phyloP scores from a whole-genome alignment of 441 rosid species.

The Aquilaria agallochum region DNA sequence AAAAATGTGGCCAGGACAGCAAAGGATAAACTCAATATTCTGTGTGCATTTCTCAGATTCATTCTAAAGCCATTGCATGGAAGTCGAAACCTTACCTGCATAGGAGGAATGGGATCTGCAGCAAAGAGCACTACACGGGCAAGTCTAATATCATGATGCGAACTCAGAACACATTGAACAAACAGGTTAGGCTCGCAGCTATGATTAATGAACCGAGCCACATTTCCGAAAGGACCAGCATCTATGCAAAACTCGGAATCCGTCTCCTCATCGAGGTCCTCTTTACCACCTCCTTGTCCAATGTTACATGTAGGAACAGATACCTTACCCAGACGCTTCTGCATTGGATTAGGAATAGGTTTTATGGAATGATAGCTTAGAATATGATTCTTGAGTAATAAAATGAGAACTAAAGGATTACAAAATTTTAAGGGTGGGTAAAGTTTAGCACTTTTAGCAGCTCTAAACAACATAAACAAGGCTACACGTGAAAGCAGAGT shows the following conservation, averaged over 20 bases:
- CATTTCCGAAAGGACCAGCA: slow-evolving; percentile 73
- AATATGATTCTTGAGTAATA: slow-evolving; percentile 7
- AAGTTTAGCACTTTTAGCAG: too few species aligned
- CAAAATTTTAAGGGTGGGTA: too few species aligned
- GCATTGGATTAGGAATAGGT: slow-evolving; percentile 11
- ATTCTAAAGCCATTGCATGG: too few species aligned
- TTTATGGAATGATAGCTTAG: background rate
- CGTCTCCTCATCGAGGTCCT: slow-evolving; percentile 33
- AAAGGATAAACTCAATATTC: too few species aligned
- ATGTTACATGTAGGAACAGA: slow-evolving; percentile 14
- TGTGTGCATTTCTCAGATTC: too few species aligned
- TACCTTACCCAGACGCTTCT: slow-evolving; percentile 34
- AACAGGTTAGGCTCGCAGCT: slow-evolving; percentile 94
- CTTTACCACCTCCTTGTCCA: slow-evolving; percentile 9
- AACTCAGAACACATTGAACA: slow-evolving; percentile 77
- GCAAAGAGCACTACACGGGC: slow-evolving; percentile 87
- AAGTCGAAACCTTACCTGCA: slow-evolving; percentile 48
- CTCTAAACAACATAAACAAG: too few species aligned
- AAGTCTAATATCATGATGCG: slow-evolving; percentile 76
- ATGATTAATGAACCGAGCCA: slow-evolving; percentile 87
- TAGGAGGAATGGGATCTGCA: slow-evolving; percentile 81
- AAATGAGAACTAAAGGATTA: background rate
- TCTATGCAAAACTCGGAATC: slow-evolving; percentile 88
- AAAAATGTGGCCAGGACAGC: too few species aligned
- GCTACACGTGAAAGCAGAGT: too few species aligned